Base-by-base conservation (phyloP, 768 basidiomycete genomes). In the Suillus bovinus region DNA sequence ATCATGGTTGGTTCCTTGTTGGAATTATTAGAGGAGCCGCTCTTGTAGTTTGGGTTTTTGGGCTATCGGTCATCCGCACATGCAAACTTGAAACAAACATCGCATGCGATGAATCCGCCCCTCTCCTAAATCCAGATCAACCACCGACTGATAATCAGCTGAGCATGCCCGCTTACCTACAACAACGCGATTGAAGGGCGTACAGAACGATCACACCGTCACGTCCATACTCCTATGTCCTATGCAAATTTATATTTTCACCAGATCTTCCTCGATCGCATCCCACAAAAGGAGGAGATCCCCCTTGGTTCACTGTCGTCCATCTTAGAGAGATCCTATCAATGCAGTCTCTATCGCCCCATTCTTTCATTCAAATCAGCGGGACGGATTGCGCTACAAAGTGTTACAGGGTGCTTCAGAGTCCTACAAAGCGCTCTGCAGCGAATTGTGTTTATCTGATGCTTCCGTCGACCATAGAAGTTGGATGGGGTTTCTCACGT, bases 211-310 rank as follows among this genome's bases (percentile, higher is more conserved):
- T 27, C 46, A 27, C 10, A 47, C 24, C 7, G 7, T 13, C 46
- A 16, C 14, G 2, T 47, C 14, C 33, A 34, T 10, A 10, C 33
- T 34, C 33, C 41, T 58, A 10, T 62, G 61, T 38, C 20, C 17
- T 62, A 57, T 61, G 56, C 60, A 55, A 27, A 31, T 24, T 13
- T 61, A 20, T 14, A 59, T 47, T 57, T 62, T 44, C 52, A 44
- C 27, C 42, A 22, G 39, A 58, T 62, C 22, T 56, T 62, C 34
- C 61, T 54, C 20, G 44, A 59, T 22, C 57, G 61, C 5, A 38
- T 44, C 31, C 58, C 13, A 27, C 20, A 1, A 14, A 27, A 44
- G 41, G 31, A 44, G 4, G 41, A 38, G 22, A 31, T 61, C n/a
- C 33, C 22, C 4, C 33, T 34, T 9, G 53, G 22, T 14, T 47